Percentiles rank a stretch among this genome's conserved stretches.
Conservation (phyloP, 352 stramenopile species). For the Saprolegnia diclina region DNA sequence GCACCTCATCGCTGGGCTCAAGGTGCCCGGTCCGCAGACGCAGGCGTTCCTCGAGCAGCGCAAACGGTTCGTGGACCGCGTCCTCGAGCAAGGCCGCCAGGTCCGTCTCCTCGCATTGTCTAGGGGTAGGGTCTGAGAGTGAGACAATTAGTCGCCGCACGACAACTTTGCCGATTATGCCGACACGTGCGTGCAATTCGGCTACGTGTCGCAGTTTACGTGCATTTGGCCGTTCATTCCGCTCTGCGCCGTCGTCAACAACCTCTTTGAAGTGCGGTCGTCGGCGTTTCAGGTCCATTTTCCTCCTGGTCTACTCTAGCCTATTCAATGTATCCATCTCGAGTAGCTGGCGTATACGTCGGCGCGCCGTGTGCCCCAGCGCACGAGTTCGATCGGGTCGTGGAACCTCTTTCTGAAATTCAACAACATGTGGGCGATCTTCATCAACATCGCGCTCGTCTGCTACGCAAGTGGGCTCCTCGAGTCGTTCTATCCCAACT, state of each 20-base stretch:
- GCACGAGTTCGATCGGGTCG: constrained; percentile 25
- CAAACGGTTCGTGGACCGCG: constrained; percentile 20
- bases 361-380: constrained; percentile 19
- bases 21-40: not conserved
- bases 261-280: constrained; percentile 29
- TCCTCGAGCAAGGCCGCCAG: constrained; percentile 22
- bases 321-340: not conserved
- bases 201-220: constrained; percentile 28
- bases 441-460: constrained; percentile 28
- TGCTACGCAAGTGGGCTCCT: constrained; percentile 27
- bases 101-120: not conserved
- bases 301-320: not conserved
- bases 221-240: constrained; percentile 29
- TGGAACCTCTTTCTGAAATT: constrained; percentile 28
- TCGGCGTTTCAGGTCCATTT: constrained; percentile 26
- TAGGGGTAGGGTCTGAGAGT: not conserved
- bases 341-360: constrained; percentile 27
- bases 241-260: constrained; percentile 28
- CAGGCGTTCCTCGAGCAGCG: constrained; percentile 18
- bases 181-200: constrained; percentile 28
- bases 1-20: not conserved
- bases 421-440: constrained; percentile 28
- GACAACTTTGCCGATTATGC: constrained; percentile 28
- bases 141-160: constrained; percentile 21
- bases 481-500: constrained; percentile 22